These are phyloP conservation scores for Croton laevigatus DNA, from an alignment of 441 rosid genomes.

Conservation along the genomic window DNA sequence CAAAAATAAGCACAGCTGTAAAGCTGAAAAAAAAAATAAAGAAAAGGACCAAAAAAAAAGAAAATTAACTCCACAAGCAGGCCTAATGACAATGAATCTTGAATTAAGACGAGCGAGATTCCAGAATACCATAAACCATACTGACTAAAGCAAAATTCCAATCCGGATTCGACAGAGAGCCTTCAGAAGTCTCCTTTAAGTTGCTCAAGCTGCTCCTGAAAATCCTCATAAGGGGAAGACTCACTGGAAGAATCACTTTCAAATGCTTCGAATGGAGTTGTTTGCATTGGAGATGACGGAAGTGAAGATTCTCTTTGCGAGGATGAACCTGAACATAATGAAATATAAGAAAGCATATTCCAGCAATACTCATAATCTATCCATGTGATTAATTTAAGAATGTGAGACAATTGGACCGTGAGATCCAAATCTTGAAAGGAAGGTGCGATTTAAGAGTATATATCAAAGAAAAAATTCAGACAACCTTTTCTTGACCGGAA, in stretches of 20 bases:
- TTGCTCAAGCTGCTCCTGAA: conserved; percentile 40
- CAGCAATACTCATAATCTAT: background rate
- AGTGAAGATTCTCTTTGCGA: conserved; percentile 64
- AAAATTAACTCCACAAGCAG: background rate
- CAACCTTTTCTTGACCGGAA: conserved; percentile 82
- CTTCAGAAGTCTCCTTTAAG: conserved; percentile 13
- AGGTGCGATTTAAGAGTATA: background rate
- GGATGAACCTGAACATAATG: conserved; percentile 56
- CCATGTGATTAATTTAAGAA: background rate
- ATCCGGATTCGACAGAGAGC: background rate
- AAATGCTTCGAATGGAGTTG: conserved; percentile 37
- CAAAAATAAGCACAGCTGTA: conserved; percentile 20
- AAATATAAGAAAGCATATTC: background rate
- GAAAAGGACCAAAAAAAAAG: no score
- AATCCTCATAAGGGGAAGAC: conserved; percentile 88
- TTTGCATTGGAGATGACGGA: conserved; percentile 78
- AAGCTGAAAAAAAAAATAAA: background rate
- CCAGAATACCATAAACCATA: background rate
- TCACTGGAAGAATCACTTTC: conserved; percentile 80
- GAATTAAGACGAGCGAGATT: background rate
- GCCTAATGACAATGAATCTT: background rate
- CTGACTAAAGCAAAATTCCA: background rate
- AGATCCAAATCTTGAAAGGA: background rate
- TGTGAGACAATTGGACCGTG: no score
- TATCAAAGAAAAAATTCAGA: background rate